Evolutionary conservation across 2,329 filamentous ascomycete species (phyloP).

Genomic region (Diaporthe sp.): DNA sequence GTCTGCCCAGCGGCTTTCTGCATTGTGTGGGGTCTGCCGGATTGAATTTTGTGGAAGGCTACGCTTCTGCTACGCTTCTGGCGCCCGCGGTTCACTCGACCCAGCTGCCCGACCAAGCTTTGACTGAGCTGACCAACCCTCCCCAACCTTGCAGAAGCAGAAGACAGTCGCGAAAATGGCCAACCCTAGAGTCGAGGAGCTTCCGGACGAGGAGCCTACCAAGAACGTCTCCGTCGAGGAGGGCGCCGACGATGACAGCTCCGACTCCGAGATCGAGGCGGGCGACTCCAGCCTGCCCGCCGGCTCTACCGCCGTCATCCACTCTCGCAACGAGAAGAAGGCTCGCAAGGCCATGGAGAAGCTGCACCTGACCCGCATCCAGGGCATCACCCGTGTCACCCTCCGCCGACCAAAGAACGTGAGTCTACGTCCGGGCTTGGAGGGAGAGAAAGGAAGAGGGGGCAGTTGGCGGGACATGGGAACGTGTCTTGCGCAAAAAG

Average conservation of each 20-base stretch:
- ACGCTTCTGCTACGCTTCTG: constrained; percentile 16
- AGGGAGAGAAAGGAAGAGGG: neutral
- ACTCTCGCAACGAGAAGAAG: constrained; percentile 99
- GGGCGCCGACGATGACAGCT: constrained; percentile 78
- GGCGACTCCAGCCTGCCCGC: constrained; percentile 76
- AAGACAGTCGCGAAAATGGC: constrained; percentile 76
- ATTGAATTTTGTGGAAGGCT: constrained; percentile 42
- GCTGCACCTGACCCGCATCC: constrained; percentile 95
- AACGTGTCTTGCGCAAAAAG: neutral
- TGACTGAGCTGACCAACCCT: constrained; percentile 47
- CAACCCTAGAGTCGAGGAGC: constrained; percentile 97
- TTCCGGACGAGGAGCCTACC: constrained; percentile 90
- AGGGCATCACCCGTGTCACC: constrained; percentile 98
- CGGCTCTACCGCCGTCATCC: constrained; percentile 89
- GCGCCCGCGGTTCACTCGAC: constrained; percentile 25
- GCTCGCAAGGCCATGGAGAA: constrained; percentile 99
- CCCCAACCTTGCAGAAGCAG: constrained; percentile 41
- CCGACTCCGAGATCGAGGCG: constrained; percentile 83
- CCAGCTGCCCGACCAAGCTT: constrained; percentile 33
- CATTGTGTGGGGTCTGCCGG: constrained; percentile 40
- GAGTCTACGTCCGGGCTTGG: constrained; percentile 60
- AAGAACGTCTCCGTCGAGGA: constrained; percentile 88
- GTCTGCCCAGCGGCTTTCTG: constrained; percentile 23
- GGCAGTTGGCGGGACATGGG: constrained; percentile 28
- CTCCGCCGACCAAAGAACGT: constrained; percentile 99